Evolutionary conservation across 257 asterid genomes (phyloP), one percentile per base, ranked within the genome.

Genomic region (Solanum peruvianum): DNA sequence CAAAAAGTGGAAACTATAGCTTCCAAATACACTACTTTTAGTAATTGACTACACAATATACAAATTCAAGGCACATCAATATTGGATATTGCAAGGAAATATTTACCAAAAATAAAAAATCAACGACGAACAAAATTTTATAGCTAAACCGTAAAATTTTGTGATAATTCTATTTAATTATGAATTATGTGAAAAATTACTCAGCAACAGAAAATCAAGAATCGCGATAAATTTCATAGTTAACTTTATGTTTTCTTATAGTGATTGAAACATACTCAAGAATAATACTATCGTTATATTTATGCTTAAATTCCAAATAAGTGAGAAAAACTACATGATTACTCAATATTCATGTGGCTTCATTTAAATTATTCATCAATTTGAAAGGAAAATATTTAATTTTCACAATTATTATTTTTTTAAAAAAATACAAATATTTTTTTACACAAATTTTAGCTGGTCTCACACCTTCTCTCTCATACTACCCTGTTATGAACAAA

Each of bases 21-120:
- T 70, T 85, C 88, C 85, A 84, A 87, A 29, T 78, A 52, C 87
- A 37, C 89, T 29, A 69, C 84, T 86, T 86, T 60, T 62, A 82
- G 76, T 52, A 71, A 67, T 87, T 70, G 85, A 69, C 80, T 73
- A 70, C 31, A 78, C 76, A 82, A 21, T 87, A 77, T 58, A 67
- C 66, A 25, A 88, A 83, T 49, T 76, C 82, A 77, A 82, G 11
- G 20, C 27, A 1, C 52, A 87, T 60, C 25, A 62, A 12, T 84
- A 64, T 84, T 64, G 76, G 77, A 84, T 49, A 84, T 84, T 60
- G 64, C 20, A 56, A 16, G 62, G 62, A 52, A 16, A 52, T 23
- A 52, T 18, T 52, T 52, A 6, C 10, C n/a, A 16, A 52, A 52
- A 16, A 18, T 52, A 16, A 7, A 16, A 16, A 52, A 52, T 52